These are phyloP conservation scores for Uncinocarpus reesii DNA, from an alignment of 2,329 filamentous ascomycete species.

Conservation along the genomic window DNA sequence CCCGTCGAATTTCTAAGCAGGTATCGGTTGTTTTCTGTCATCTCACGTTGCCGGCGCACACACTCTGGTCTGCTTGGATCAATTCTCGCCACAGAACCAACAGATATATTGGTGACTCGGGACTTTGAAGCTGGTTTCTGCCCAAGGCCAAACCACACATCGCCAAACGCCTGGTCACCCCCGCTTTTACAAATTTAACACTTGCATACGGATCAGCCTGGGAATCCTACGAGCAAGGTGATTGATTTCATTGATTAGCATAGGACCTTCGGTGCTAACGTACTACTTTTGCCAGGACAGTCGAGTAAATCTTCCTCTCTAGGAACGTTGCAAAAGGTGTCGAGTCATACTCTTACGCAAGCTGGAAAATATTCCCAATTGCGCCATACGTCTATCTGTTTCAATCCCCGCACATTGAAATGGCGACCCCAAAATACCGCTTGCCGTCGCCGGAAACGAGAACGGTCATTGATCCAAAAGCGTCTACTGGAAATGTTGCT, in stretches of 20 bases:
- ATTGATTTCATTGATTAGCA: too few relatives aligned
- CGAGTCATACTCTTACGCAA: neutral
- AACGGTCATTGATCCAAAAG: constrained; percentile 30
- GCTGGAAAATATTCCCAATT: neutral
- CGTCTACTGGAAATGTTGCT: constrained; percentile 34
- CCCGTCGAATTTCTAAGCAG: neutral
- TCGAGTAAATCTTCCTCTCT: too few relatives aligned
- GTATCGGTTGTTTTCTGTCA: neutral
- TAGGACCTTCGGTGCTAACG: too few relatives aligned
- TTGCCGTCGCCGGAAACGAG: constrained; percentile 26
- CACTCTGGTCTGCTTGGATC: neutral
- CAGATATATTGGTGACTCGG: neutral
- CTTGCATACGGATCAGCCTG: too few relatives aligned
- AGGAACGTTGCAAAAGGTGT: too few relatives aligned
- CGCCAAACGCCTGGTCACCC: too few relatives aligned
- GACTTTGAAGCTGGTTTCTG: too few relatives aligned
- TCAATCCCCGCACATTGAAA: neutral
- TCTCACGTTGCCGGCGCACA: neutral
- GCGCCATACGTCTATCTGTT: neutral
- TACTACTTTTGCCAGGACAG: too few relatives aligned
- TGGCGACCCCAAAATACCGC: neutral
- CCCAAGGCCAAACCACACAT: too few relatives aligned
- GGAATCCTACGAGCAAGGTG: too few relatives aligned
- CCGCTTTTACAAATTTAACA: too few relatives aligned
- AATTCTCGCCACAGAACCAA: neutral